Conservation (phyloP, 495 filamentous ascomycete species). For the Cetradonia linearis region DNA sequence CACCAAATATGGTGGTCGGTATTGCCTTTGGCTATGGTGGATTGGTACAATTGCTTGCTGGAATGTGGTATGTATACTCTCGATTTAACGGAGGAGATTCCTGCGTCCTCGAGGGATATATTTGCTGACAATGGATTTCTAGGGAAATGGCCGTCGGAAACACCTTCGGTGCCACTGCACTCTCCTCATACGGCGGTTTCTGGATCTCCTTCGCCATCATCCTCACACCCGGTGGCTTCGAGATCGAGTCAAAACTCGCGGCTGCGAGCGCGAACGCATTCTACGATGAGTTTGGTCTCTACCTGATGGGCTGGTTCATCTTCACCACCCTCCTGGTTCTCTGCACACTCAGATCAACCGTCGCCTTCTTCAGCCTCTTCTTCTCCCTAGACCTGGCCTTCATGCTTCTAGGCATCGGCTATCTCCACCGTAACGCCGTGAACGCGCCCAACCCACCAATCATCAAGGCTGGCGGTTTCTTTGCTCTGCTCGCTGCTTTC, state of each 20-base stretch:
- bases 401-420: conserved; percentile 70
- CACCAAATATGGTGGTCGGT: conserved; percentile 59
- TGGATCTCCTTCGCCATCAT: conserved; percentile 89
- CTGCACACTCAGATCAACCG: conserved; percentile 84
- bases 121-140: conserved; percentile 1
- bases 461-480: conserved; percentile 74
- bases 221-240: conserved; percentile 68
- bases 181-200: conserved; percentile 96
- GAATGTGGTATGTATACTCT: conserved; percentile 78
- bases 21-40: conserved; percentile 75
- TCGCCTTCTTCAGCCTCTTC: conserved; percentile 95
- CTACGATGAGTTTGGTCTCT: conserved; percentile 68
- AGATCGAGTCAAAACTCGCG: conserved; percentile 39
- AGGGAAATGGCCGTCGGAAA: conserved; percentile 99
- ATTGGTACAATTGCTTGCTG: conserved; percentile 81
- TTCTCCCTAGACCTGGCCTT: conserved; percentile 88
- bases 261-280: conserved; percentile 34
- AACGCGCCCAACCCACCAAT: conserved; percentile 41
- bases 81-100: neutral
- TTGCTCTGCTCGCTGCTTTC: conserved; percentile 82
- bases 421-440: conserved; percentile 43
- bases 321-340: conserved; percentile 84
- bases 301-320: conserved; percentile 93
- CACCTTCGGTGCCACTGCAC: conserved; percentile 94
- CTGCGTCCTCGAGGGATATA: neutral